A percentile compares a stretch with the other conserved stretches of the same genome.
Conservation (phyloP, 179 eudicot genomes). For the Dionaea muscipula region DNA sequence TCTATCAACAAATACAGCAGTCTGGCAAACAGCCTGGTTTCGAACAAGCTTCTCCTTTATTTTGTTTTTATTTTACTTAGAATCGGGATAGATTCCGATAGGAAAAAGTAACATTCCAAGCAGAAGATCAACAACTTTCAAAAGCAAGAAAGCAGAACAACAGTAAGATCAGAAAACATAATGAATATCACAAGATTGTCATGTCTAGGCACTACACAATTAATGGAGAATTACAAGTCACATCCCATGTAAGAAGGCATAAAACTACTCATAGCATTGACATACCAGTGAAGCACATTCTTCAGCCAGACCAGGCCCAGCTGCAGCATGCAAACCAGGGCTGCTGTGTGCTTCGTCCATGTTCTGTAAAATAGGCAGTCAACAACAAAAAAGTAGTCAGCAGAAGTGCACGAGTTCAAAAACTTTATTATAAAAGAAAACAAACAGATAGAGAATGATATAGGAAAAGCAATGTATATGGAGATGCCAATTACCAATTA, state of each 20-base stretch:
- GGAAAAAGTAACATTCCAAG: too few relatives aligned
- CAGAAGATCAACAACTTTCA: too few relatives aligned
- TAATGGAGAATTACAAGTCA: background rate
- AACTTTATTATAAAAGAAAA: too few relatives aligned
- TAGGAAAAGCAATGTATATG: background rate
- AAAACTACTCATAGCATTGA: background rate
- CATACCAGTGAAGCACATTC: constrained; percentile 81
- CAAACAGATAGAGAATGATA: background rate
- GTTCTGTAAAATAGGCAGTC: constrained; percentile 35
- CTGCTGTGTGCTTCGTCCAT: constrained; percentile 95
- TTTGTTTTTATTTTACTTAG: too few relatives aligned
- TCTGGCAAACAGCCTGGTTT: too few relatives aligned
- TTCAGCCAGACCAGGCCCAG: constrained; percentile 94
- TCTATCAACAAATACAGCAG: too few relatives aligned
- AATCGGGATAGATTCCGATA: too few relatives aligned
- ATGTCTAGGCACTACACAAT: background rate
- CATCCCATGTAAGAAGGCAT: background rate
- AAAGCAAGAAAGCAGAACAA: background rate
- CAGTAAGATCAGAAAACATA: background rate
- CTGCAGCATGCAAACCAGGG: constrained; percentile 89
- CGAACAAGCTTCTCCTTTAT: too few relatives aligned
- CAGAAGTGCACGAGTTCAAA: background rate
- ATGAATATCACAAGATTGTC: background rate
- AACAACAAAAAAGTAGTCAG: constrained; percentile 1
- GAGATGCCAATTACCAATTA: too few relatives aligned